phyloP scores from a whole-genome alignment of 371 early-diverging fungal species.

The Fennellomyces sp. region DNA sequence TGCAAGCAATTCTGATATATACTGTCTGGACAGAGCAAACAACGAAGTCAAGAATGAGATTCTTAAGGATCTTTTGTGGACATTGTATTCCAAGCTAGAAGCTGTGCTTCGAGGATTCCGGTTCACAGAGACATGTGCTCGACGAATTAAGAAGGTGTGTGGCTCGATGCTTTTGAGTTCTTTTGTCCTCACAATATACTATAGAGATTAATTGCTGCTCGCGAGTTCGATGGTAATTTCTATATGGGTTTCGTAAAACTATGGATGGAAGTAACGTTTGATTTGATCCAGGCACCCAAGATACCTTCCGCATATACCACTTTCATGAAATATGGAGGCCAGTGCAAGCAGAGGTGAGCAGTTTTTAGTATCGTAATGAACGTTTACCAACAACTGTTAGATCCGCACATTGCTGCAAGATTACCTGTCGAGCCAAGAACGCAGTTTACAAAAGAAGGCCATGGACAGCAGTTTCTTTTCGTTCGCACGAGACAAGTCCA shows the following conservation, averaged over 20 bases:
- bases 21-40: slow-evolving; percentile 52
- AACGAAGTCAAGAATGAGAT: slow-evolving; percentile 66
- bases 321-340: slow-evolving; percentile 71
- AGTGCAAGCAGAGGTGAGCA: slow-evolving; percentile 67
- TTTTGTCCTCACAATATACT: neutral
- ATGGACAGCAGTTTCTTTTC: slow-evolving; percentile 35
- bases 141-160: slow-evolving; percentile 46
- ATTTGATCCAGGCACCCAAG: slow-evolving; percentile 14
- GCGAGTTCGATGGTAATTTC: slow-evolving; percentile 24
- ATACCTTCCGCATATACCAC: slow-evolving; percentile 40
- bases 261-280: too few species aligned
- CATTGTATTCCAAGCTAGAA: slow-evolving; percentile 82
- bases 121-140: slow-evolving; percentile 61
- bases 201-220: slow-evolving; percentile 25
- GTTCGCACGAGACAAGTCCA: slow-evolving; percentile 29
- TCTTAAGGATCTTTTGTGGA: slow-evolving; percentile 80
- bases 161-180: neutral
- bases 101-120: slow-evolving; percentile 83
- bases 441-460: slow-evolving; percentile 49
- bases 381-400: slow-evolving; percentile 22
- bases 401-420: slow-evolving; percentile 73
- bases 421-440: slow-evolving; percentile 66
- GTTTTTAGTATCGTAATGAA: neutral
- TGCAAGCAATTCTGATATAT: slow-evolving; percentile 36
- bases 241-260: too few species aligned